Base-by-base conservation (phyloP, 2,329 filamentous ascomycete species). In the Microcera coccophila region DNA sequence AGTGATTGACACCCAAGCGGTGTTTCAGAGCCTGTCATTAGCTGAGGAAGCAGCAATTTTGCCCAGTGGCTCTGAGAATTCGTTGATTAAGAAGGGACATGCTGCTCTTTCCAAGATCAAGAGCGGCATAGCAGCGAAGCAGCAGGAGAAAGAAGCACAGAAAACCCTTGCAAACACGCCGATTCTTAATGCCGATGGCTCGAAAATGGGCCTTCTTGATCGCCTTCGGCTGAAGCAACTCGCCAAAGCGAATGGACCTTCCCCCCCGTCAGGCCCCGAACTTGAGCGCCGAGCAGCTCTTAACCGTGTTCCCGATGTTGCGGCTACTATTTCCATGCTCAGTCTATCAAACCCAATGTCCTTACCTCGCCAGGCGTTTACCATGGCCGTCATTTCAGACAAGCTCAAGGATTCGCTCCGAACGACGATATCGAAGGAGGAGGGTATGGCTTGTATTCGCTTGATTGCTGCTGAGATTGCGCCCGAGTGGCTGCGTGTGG, bases 191-290 rank as follows among this genome's bases (percentile, higher is more conserved):
- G 48, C 68, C 2, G 70, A 72, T 38, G 72, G 68, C 33, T 63
- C 65, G 35, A 73, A 82, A 67, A 81, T 85, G 69, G 80, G 79
- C 40, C 78, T 94, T 18, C 73, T 93, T 44, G 86, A 90, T 62
- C 83, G 86, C 37, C 78, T 94, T 50, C 82, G 85, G 49, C 73
- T 76, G 41, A 91, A 91, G 69, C 79, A 86, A 53, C 64, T 75
- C 52, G 71, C 77, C 61, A 75, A 76, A 53, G 63, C 70, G 8
- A 70, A 66, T 38, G 87, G 82, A 60, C 62, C 74, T 4, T 62
- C 74, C 0, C 80, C 83, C 0, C 69, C 84, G 1, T 72, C 81
- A 1, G 57, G 74, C 0, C 71, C 75, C 0, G 74, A 82, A 53
- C 66, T 86, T 3, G 69, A 77, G 48, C 81, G 83, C 11, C 75